A percentile compares a stretch with the other conserved stretches of the same genome.
These are phyloP conservation scores for Lichtheimia ramosa DNA, from an alignment of 371 early-diverging fungal genomes.

Conservation along the genomic window DNA sequence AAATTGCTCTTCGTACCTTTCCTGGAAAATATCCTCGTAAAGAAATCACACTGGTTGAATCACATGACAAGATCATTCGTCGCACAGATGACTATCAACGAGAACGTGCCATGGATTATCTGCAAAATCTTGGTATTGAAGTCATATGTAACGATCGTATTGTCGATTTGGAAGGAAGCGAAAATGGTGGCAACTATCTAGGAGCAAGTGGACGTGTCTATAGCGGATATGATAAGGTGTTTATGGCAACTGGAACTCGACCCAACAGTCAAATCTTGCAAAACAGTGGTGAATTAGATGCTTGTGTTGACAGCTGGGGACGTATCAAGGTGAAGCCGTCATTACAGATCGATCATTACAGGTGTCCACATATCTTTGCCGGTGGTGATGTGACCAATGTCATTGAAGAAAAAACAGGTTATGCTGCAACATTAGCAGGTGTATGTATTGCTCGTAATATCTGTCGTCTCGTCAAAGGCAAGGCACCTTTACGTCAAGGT, in stretches of 20 bases:
- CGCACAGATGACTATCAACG: conserved; percentile 41
- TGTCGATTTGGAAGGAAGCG: conserved; percentile 18
- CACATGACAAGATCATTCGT: conserved; percentile 32
- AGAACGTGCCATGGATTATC: conserved; percentile 40
- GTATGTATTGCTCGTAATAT: conserved; percentile 52
- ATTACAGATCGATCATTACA: conserved; percentile 58
- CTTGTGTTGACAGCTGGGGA: conserved; percentile 31
- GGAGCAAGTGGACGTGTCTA: conserved; percentile 35
- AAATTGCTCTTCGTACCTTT: conserved; percentile 39
- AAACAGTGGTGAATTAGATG: conserved; percentile 14
- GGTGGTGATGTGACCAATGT: conserved; percentile 68
- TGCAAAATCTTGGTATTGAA: conserved; percentile 57
- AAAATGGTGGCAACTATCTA: conserved; percentile 20
- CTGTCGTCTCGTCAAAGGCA: conserved; percentile 45
- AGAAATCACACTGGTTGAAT: conserved; percentile 52
- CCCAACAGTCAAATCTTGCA: conserved; percentile 32
- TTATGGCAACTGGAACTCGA: conserved; percentile 39
- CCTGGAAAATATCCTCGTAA: conserved; percentile 40
- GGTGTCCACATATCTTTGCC: conserved; percentile 60
- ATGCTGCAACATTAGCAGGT: conserved; percentile 57
- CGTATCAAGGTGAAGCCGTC: conserved; percentile 59
- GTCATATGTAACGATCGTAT: conserved; percentile 64
- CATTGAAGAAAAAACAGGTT: conserved; percentile 60
- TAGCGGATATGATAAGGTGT: conserved; percentile 30
- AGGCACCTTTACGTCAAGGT: conserved; percentile 39